These are phyloP conservation scores for Solanum chilense DNA, from an alignment of 257 asterid genomes.

Conservation along the genomic window DNA sequence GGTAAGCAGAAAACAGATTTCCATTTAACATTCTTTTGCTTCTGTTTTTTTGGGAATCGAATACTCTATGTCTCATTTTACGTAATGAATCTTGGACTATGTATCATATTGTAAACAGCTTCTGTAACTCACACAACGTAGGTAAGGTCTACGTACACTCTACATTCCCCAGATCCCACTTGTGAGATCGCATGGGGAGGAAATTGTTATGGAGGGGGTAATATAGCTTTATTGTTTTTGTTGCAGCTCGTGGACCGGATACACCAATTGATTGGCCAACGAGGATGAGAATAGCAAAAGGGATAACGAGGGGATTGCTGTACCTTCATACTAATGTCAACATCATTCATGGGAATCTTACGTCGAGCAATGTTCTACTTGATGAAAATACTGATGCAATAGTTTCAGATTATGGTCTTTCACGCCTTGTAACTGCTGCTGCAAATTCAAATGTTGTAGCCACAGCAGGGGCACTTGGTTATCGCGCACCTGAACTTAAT, in stretches of 20 bases:
- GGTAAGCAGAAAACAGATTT: conserved; percentile 24
- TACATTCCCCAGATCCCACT: not conserved
- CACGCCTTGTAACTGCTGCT: conserved; percentile 70
- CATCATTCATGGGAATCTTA: conserved; percentile 85
- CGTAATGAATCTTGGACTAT: not conserved
- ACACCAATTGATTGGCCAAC: conserved; percentile 60
- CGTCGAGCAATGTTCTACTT: conserved; percentile 77
- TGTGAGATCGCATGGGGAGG: not conserved
- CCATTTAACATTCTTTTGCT: not conserved
- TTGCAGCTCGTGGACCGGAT: conserved; percentile 75
- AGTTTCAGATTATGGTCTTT: conserved; percentile 78
- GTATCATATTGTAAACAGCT: not conserved
- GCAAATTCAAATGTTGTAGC: conserved; percentile 82
- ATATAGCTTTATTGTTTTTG: not conserved
- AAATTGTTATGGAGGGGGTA: not conserved
- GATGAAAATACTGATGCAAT: conserved; percentile 59
- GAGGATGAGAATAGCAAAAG: conserved; percentile 78
- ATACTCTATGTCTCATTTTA: not conserved
- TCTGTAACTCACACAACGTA: not conserved
- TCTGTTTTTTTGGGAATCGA: not conserved
- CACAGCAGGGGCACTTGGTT: conserved; percentile 85
- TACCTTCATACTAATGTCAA: conserved; percentile 62
- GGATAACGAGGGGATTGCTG: conserved; percentile 65
- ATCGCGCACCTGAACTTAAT: conserved; percentile 88
- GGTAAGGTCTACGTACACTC: not conserved